Conservation (phyloP, 441 rosid genomes). For the Theobroma grandiflorum region DNA sequence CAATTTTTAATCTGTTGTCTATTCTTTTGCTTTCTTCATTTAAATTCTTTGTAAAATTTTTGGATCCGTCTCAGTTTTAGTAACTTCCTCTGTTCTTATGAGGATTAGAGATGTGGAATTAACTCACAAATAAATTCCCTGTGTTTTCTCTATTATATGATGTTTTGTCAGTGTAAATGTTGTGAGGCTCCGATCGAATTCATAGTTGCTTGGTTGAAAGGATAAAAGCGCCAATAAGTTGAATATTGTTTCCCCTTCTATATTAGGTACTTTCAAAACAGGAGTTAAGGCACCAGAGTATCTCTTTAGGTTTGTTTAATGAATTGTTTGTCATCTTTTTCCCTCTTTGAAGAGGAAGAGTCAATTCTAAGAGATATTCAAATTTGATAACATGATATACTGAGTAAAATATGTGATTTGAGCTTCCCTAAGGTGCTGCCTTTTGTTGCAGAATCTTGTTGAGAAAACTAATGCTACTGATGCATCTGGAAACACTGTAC, state of each 20-base stretch:
- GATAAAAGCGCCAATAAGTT: background rate
- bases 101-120: background rate
- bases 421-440: constrained; percentile 24
- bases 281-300: background rate
- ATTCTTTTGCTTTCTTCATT: background rate
- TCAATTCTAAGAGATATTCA: background rate
- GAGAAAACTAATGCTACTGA: constrained; percentile 89
- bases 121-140: background rate
- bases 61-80: background rate
- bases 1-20: background rate
- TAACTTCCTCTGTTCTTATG: background rate
- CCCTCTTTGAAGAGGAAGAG: background rate
- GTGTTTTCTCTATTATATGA: background rate
- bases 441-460: constrained; percentile 66
- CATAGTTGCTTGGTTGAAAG: background rate
- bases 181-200: background rate
- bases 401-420: background rate
- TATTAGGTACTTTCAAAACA: background rate
- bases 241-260: constrained; percentile 7
- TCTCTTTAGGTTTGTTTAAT: constrained; percentile 1
- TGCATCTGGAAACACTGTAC: constrained; percentile 89
- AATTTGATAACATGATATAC: constrained; percentile 13
- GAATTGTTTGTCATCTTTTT: background rate
- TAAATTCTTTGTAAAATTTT: background rate
- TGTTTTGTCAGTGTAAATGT: constrained; percentile 18